These are phyloP conservation scores for Quercus agrifolia DNA, from an alignment of 306 rosid species.

Conservation along the genomic window DNA sequence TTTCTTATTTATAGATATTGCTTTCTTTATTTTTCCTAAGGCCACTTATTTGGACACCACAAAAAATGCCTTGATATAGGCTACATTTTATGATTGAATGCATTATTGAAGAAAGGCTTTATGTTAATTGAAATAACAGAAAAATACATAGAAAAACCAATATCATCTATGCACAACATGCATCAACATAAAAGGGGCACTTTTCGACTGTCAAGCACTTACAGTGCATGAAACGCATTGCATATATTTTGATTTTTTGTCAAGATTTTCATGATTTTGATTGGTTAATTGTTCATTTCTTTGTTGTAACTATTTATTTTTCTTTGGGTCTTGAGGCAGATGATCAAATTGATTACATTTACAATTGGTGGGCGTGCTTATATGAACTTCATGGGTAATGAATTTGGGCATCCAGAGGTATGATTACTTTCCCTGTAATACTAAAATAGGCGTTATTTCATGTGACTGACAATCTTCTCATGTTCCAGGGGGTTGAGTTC, in stretches of 20 bases:
- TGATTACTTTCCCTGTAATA: slow-evolving; percentile 19
- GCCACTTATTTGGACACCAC: neutral
- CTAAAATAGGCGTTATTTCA: slow-evolving; percentile 5
- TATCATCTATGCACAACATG: neutral
- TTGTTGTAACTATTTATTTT: neutral
- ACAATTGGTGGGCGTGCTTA: slow-evolving; percentile 78
- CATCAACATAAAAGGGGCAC: neutral
- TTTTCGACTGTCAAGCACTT: neutral
- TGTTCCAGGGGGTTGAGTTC: slow-evolving; percentile 79
- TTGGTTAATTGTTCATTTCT: slow-evolving; percentile 11
- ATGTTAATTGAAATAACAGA: neutral
- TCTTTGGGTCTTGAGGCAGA: slow-evolving; percentile 41
- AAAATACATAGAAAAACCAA: neutral
- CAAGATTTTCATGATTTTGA: neutral
- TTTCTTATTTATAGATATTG: neutral
- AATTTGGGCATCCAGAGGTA: slow-evolving; percentile 96
- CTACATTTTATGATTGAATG: neutral
- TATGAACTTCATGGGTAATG: slow-evolving; percentile 97
- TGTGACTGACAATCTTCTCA: slow-evolving; percentile 28
- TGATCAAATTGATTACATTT: slow-evolving; percentile 80
- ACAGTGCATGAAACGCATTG: neutral
- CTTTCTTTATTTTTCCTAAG: neutral
- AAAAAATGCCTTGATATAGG: neutral
- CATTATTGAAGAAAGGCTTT: neutral
- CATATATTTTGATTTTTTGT: neutral